Base-by-base conservation (phyloP, 148 eudicot species). In the Spergularia bocconei region DNA sequence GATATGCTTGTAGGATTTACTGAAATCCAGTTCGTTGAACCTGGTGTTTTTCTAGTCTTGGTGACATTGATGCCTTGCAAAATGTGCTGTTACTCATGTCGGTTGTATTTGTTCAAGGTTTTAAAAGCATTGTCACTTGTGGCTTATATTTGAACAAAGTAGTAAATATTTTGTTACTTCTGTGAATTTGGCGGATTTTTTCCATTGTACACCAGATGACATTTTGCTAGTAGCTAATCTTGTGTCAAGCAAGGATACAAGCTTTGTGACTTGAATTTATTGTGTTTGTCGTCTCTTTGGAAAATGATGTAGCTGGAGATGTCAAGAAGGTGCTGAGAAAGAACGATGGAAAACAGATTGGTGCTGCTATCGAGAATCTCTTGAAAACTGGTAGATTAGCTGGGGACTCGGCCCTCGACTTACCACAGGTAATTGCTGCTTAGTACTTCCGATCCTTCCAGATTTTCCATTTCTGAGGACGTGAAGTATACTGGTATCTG, bases 331-430 rank as follows among this genome's bases (percentile, higher is more conserved):
- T 87, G 44, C 78, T 95, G 60, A 86, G 79, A 15, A 95, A 87
- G 81, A 89, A 77, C 83, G 62, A 86, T 69, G 41, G 96, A 14
- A 80, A 39, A 72, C 87, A 81, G 73, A 82, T 95, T 70, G 78
- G 97, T 74, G 21, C 74, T 60, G 91, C 92, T 74, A 63, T 95
- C 53, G 97, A 90, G 58, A 92, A 86, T 73, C 74, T 92, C 88
- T 76, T 95, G 82, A 95, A 95, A 84, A 92, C 98, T 38, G 98
- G 98, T 75, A 87, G 90, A 69, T 72, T 92, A 69, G 81, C 69
- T 73, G 85, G 96, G 53, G 82, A 82, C 70, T 81, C 90, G 19
- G 84, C 92, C 72, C 82, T 95, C 52, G 98, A 95, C 79, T 81
- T 95, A 61, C 96, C 83, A 77, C 97, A 95, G 98, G 98, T 95